phyloP scores from a whole-genome alignment of 225 moss, liverwort and hornwort genomes.

The Anthoceros angustus region DNA sequence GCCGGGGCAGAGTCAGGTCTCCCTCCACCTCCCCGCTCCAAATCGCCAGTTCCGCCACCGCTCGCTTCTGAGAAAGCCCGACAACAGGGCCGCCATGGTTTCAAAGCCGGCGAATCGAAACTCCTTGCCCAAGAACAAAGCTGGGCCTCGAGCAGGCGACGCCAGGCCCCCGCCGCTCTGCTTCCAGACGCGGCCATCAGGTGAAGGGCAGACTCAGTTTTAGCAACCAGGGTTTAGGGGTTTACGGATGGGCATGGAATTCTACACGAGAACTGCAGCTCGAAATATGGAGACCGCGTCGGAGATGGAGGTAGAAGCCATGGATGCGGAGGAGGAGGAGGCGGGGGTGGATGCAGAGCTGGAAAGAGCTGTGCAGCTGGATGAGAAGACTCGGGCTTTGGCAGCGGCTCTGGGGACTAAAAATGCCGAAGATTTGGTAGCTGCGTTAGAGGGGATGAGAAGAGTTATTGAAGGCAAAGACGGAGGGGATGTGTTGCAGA shows the following conservation, averaged over 20 bases:
- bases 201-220: background rate
- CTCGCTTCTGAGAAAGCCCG: background rate
- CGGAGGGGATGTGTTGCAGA: conserved; percentile 48
- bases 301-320: conserved; percentile 4
- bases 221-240: background rate
- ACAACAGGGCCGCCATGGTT: background rate
- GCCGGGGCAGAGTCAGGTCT: no score
- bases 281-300: conserved; percentile 13
- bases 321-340: background rate
- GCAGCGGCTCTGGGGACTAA: conserved; percentile 54
- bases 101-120: no score
- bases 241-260: conserved; percentile 4
- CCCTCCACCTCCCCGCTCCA: background rate
- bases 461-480: conserved; percentile 31
- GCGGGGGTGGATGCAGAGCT: background rate
- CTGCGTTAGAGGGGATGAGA: conserved; percentile 41
- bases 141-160: no score
- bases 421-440: conserved; percentile 34
- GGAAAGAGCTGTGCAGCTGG: conserved; percentile 29
- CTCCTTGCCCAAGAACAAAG: no score
- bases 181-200: background rate
- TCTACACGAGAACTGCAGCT: background rate
- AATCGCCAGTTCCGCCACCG: background rate
- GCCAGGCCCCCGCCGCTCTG: background rate
- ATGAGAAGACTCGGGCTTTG: conserved; percentile 54